Evolutionary conservation across 208 protist genomes (phyloP), one percentile per base, ranked within the genome.

Genomic region (Angomonas desouzai): DNA sequence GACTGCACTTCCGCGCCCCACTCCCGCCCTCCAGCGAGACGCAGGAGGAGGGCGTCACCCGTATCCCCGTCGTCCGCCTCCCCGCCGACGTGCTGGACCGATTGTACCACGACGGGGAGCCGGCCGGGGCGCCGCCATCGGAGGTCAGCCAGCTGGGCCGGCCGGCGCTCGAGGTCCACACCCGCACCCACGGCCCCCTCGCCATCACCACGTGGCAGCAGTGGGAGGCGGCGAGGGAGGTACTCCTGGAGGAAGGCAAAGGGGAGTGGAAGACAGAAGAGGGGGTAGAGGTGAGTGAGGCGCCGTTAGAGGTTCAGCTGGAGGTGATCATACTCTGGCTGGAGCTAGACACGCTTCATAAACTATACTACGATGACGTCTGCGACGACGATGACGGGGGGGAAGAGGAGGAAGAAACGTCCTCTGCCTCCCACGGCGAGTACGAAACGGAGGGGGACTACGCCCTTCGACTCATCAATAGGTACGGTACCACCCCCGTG

Each of bases 281-380:
- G 48, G 48, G 48, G 9, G 48, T 11, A 4, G 20, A 7, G 6
- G 36, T 18, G 36, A 40, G 6, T 6, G 36, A 13, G 36, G 36
- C 36, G 36, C 9, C 6, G 23, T 34, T 34, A n/a, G 7, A 11
- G 27, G 6, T 57, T 3, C n/a, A 57, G 51, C 7, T 34, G 27
- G 25, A 22, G 13, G 25, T 57, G 7, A 34, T 57, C 25, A 57
- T 57, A 30, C 11, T 57, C 11, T 57, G 51, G 51, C 20, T 57
- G 51, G 51, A 57, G 27, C 9, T 32, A 20, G 51, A 57, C 51
- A 57, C 51, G 25, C 28, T 57, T 3, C 27, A 36, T 7, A 57
- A 57, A 23, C 25, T 57, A 23, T 36, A 29, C 51, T 57, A 57
- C 51, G 51, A 57, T 4, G 51, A 57, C 28, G 51, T 57, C 28